Conservation (phyloP, 2,329 filamentous ascomycete genomes). For the Incumbomyces lentus region DNA sequence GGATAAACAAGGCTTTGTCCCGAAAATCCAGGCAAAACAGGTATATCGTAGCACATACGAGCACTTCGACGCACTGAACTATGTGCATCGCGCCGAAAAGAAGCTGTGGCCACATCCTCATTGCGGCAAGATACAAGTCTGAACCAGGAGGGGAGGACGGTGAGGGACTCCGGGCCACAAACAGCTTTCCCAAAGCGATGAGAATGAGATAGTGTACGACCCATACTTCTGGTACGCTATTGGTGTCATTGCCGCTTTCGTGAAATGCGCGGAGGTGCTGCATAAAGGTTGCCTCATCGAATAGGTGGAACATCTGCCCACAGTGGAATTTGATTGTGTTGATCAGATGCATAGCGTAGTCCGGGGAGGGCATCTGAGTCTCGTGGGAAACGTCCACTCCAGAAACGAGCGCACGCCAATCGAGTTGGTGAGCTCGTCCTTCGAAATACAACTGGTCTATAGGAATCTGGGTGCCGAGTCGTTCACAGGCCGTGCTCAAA, state of each 20-base stretch:
- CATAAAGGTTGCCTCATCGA: constrained; percentile 45
- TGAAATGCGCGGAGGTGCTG: constrained; percentile 33
- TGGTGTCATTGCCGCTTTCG: constrained; percentile 22
- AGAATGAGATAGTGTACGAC: constrained; percentile 46
- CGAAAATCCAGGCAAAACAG: too few species aligned
- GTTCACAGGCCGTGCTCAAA: constrained; percentile 40
- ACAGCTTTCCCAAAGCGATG: constrained; percentile 46
- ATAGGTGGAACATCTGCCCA: constrained; percentile 44
- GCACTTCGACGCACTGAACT: constrained; percentile 38
- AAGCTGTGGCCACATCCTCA: constrained; percentile 35
- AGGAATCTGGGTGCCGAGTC: constrained; percentile 34
- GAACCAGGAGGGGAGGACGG: constrained; percentile 35
- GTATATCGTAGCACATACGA: constrained; percentile 37
- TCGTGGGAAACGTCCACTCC: constrained; percentile 23
- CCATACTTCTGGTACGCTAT: constrained; percentile 30
- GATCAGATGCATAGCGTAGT: constrained; percentile 44
- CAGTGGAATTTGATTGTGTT: constrained; percentile 49
- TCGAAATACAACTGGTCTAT: constrained; percentile 40
- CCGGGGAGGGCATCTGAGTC: constrained; percentile 39
- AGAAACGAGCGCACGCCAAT: constrained; percentile 5
- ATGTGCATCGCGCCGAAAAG: constrained; percentile 35
- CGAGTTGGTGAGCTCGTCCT: constrained; percentile 29
- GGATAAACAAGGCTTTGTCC: constrained; percentile 22
- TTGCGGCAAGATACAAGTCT: constrained; percentile 37
- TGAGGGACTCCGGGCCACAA: constrained; percentile 32